Evolutionary conservation across 345 rosid genomes (phyloP).

Genomic region (Gossypium longicalyx): DNA sequence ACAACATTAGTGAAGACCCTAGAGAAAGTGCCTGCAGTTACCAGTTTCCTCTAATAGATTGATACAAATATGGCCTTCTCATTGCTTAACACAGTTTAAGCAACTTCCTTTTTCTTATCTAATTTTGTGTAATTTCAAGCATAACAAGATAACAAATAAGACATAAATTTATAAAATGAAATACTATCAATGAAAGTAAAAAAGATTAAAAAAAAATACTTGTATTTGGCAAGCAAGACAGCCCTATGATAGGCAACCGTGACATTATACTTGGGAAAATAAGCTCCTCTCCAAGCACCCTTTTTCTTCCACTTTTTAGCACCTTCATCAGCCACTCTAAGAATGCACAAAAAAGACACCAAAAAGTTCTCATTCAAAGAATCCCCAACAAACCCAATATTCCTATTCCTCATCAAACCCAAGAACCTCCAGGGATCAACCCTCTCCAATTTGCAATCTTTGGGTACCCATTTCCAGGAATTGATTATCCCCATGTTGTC

Average conservation of each 20-base stretch:
- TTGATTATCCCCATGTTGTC: constrained; percentile 62
- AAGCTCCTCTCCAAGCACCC: constrained; percentile 96
- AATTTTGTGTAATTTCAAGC: neutral
- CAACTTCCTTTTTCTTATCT: neutral
- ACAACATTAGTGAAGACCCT: neutral
- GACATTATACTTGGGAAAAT: constrained; percentile 75
- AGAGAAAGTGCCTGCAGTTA: neutral
- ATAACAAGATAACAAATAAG: neutral
- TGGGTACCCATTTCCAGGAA: constrained; percentile 87
- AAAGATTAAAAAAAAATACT: constrained; percentile 33
- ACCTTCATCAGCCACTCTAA: constrained; percentile 63
- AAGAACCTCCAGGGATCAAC: constrained; percentile 60
- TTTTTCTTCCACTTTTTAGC: constrained; percentile 87
- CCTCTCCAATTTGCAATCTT: constrained; percentile 48
- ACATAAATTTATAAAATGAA: constrained; percentile 3
- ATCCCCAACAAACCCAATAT: constrained; percentile 85
- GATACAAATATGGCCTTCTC: neutral
- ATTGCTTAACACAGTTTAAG: neutral
- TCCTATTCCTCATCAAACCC: constrained; percentile 58
- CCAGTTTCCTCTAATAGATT: neutral
- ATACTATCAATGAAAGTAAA: neutral
- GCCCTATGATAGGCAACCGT: constrained; percentile 92
- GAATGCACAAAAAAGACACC: constrained; percentile 71
- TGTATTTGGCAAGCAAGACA: constrained; percentile 74
- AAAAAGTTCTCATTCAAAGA: constrained; percentile 85